These are phyloP conservation scores for Mucor racemosus DNA, from an alignment of 371 early-diverging fungal species.

Conservation along the genomic window DNA sequence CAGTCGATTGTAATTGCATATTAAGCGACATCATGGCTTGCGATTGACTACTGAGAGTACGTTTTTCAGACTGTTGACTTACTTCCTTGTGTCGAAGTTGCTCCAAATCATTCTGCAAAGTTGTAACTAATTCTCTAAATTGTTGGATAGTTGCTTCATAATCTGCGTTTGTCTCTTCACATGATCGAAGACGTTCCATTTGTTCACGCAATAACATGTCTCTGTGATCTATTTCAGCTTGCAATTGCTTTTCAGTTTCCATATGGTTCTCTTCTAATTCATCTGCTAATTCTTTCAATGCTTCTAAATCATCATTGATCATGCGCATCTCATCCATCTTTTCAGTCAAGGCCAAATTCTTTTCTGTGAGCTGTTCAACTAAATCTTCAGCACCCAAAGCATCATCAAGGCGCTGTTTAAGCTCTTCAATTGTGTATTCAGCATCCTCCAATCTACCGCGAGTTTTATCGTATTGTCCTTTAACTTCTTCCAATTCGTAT, in stretches of 20 bases:
- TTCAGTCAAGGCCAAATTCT: slow-evolving; percentile 76
- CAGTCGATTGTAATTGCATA: slow-evolving; percentile 78
- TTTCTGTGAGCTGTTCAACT: slow-evolving; percentile 79
- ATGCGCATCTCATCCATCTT: slow-evolving; percentile 79
- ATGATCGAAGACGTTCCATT: slow-evolving; percentile 58
- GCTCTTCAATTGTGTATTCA: slow-evolving; percentile 79
- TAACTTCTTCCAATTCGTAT: slow-evolving; percentile 57
- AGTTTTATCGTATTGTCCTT: slow-evolving; percentile 60
- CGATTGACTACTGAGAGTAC: slow-evolving; percentile 67
- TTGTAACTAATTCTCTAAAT: slow-evolving; percentile 84
- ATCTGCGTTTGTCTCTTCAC: slow-evolving; percentile 85
- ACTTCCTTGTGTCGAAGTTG: slow-evolving; percentile 70
- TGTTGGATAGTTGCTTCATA: slow-evolving; percentile 84
- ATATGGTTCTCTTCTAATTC: slow-evolving; percentile 90
- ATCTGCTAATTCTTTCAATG: slow-evolving; percentile 87
- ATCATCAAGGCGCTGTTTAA: slow-evolving; percentile 85
- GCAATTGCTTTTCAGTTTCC: slow-evolving; percentile 84
- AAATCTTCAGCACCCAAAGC: slow-evolving; percentile 81
- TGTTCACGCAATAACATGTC: slow-evolving; percentile 72
- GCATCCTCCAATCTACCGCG: slow-evolving; percentile 66
- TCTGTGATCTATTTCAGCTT: slow-evolving; percentile 83
- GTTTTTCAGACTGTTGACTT: slow-evolving; percentile 55
- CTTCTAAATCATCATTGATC: slow-evolving; percentile 87
- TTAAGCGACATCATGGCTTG: slow-evolving; percentile 89
- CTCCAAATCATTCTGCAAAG: slow-evolving; percentile 76